Conservation (phyloP, 2,329 filamentous ascomycete species). For the Drechslera avenae region DNA sequence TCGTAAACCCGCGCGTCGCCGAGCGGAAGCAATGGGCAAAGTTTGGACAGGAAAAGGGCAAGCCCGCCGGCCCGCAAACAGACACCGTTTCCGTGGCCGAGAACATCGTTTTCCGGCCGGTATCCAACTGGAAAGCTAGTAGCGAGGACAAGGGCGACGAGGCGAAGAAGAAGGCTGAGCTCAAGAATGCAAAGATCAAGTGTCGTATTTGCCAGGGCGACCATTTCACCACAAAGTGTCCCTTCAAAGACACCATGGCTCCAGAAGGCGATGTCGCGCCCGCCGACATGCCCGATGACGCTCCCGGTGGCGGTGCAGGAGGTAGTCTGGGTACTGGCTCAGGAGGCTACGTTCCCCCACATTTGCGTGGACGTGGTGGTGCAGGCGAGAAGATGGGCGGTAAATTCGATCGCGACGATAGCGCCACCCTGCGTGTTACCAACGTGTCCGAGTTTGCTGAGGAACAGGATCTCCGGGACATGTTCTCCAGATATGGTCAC, state of each 20-base stretch:
- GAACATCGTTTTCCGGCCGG: constrained; percentile 96
- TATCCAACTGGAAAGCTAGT: constrained; percentile 90
- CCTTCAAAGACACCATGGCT: constrained; percentile 99
- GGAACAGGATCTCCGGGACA: constrained; percentile 90
- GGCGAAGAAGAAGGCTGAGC: constrained; percentile 69
- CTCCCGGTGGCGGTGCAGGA: constrained; percentile 44
- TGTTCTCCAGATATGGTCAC: constrained; percentile 96
- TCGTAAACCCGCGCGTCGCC: constrained; percentile 94
- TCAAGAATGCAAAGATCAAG: constrained; percentile 99
- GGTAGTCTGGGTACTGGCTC: constrained; percentile 69
- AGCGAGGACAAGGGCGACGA: constrained; percentile 77
- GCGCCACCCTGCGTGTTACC: constrained; percentile 94
- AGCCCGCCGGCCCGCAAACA: constrained; percentile 77
- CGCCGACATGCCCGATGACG: constrained; percentile 56
- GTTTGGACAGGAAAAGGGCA: constrained; percentile 88
- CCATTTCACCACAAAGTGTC: constrained; percentile 98
- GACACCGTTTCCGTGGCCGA: constrained; percentile 94
- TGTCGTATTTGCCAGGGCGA: constrained; percentile 98
- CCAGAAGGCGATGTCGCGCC: constrained; percentile 64
- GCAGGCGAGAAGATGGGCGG: constrained; percentile 83
- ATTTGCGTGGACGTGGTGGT: constrained; percentile 79
- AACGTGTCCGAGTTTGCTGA: constrained; percentile 99
- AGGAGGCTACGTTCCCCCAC: constrained; percentile 92
- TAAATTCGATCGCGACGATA: constrained; percentile 95
- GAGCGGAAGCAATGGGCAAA: constrained; percentile 93